Evolutionary conservation across 1,139 yeast genomes (phyloP), one percentile per base, ranked within the genome.

Genomic region (Candida gigantensis): DNA sequence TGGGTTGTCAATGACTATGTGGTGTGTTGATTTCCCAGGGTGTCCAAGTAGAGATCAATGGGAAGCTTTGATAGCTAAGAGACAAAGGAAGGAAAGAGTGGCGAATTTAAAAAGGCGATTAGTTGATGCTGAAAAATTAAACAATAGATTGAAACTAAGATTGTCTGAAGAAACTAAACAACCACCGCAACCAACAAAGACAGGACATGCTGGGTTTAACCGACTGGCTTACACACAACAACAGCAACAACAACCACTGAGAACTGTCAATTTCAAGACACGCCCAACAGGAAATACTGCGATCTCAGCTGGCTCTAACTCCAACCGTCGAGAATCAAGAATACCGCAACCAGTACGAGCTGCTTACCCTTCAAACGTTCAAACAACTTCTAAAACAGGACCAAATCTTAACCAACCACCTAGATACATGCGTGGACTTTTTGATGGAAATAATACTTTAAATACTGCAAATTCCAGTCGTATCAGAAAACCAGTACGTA

Each of bases 1-100:
- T 49, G 87, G 88, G 5, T 54, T 81, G 36, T 70, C 75, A 46
- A 74, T 79, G 49, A 79, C 81, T 38, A 79, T 82, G 58, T 80
- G 84, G 79, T 80, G 86, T 57, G 77, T 78, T 20, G 81, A 77
- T 49, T 78, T 79, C 45, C 73, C 72, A 1, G 68, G 68, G 1
- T 55, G 67, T 32, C 74, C 75, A 7, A 58, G 66, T 4, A 53
- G 53, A 36, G 57, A 53, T n/a, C 62, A 58, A 19, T 65, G 66
- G 64, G 67, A 68, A 28, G 52, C 57, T 33, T 47, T 62, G 13
- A 55, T 58, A 39, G 46, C 48, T 15, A 52, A 56, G 12, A 56
- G 57, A 36, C 58, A 55, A 25, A 37, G 56, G 9, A 65, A 62
- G 35, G 52, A 50, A 12, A 47, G 63, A 23, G 53, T 65, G 23